Conservation (phyloP, 2,329 filamentous ascomycete species). For the Capronia epimyces region DNA sequence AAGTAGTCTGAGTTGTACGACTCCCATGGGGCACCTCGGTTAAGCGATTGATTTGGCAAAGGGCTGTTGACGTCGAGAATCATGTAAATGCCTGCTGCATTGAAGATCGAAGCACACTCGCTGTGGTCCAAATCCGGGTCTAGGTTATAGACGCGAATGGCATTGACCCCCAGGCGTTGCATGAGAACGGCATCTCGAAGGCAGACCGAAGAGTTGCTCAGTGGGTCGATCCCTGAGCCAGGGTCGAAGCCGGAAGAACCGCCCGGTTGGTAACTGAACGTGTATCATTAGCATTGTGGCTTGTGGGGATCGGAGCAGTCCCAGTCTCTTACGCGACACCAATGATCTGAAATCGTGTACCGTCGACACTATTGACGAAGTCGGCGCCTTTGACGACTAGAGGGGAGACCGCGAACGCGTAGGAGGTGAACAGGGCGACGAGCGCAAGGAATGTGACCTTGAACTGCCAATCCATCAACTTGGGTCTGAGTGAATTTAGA, state of each 20-base stretch:
- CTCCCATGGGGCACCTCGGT: slow-evolving; percentile 50
- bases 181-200: slow-evolving; percentile 59
- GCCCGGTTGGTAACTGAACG: slow-evolving; percentile 55
- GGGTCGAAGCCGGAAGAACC: slow-evolving; percentile 55
- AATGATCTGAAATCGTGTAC: slow-evolving; percentile 56
- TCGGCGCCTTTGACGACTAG: slow-evolving; percentile 55
- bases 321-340: slow-evolving; percentile 51
- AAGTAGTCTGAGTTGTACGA: slow-evolving; percentile 55
- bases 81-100: slow-evolving; percentile 61
- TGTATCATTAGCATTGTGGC: slow-evolving; percentile 12
- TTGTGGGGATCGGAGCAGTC: background rate
- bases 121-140: slow-evolving; percentile 56
- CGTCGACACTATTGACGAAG: slow-evolving; percentile 55
- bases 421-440: slow-evolving; percentile 40
- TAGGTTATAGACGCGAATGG: slow-evolving; percentile 61
- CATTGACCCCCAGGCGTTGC: slow-evolving; percentile 59
- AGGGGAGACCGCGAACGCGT: slow-evolving; percentile 50
- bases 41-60: slow-evolving; percentile 50
- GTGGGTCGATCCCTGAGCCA: slow-evolving; percentile 46
- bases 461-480: slow-evolving; percentile 21
- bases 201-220: slow-evolving; percentile 54
- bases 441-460: slow-evolving; percentile 30
- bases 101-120: slow-evolving; percentile 60
- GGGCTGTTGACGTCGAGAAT: slow-evolving; percentile 62
- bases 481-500: background rate